Evolutionary conservation across 768 basidiomycete genomes (phyloP).

Genomic region (Tylopilus sp.): DNA sequence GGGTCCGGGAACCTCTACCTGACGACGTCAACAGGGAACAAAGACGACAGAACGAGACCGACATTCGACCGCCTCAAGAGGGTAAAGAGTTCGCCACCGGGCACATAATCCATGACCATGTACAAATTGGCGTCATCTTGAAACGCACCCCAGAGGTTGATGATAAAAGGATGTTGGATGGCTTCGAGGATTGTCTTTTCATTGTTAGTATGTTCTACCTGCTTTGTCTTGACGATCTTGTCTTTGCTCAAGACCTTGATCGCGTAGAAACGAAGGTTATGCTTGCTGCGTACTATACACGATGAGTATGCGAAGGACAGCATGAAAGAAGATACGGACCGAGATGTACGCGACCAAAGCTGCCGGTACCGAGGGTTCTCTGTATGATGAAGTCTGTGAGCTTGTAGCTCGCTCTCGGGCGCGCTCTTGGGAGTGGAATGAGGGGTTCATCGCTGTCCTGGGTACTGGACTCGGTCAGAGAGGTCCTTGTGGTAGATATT

Average conservation of each 20-base stretch:
- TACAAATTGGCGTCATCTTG: slow-evolving; percentile 92
- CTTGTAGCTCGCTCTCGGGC: slow-evolving; percentile 65
- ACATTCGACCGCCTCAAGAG: slow-evolving; percentile 88
- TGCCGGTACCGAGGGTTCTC: slow-evolving; percentile 87
- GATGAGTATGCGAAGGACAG: not conserved
- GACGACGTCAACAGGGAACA: slow-evolving; percentile 7
- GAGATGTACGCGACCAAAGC: slow-evolving; percentile 94
- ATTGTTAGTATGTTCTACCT: slow-evolving; percentile 96
- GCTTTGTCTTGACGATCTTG: slow-evolving; percentile 87
- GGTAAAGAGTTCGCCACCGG: slow-evolving; percentile 96
- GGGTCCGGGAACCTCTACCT: slow-evolving; percentile 89
- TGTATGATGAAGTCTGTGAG: slow-evolving; percentile 78
- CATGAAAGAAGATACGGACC: slow-evolving; percentile 40
- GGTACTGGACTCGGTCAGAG: slow-evolving; percentile 48
- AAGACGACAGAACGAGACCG: slow-evolving; percentile 26
- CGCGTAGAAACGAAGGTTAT: slow-evolving; percentile 94
- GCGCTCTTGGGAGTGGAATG: slow-evolving; percentile 33
- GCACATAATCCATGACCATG: slow-evolving; percentile 97
- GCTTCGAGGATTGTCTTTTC: slow-evolving; percentile 84
- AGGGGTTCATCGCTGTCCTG: slow-evolving; percentile 36
- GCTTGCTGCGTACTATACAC: slow-evolving; percentile 74
- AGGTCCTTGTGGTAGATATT: slow-evolving; percentile 64
- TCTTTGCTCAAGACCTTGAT: slow-evolving; percentile 95
- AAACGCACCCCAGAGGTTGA: slow-evolving; percentile 95
- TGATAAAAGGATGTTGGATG: slow-evolving; percentile 89